A percentile compares a stretch with the other conserved stretches of the same genome.
phyloP scores from a whole-genome alignment of 352 stramenopile genomes.

The Pythium aquatile region DNA sequence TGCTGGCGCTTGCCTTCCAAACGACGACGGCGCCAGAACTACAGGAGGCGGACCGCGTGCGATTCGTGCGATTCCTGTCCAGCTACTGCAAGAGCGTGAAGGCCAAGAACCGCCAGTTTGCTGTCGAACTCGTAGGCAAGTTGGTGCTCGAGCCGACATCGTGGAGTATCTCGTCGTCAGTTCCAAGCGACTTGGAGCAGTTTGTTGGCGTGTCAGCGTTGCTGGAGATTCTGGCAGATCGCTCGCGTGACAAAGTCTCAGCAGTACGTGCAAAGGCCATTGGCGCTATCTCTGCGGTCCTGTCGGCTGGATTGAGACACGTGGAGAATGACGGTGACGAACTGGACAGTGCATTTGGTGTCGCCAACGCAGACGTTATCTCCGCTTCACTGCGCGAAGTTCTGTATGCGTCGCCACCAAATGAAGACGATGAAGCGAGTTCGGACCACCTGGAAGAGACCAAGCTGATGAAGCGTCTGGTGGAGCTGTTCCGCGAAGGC shows the following conservation, averaged over 20 bases:
- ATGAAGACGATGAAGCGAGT: slow-evolving; percentile 9
- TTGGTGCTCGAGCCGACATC: slow-evolving; percentile 58
- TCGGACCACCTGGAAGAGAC: slow-evolving; percentile 49
- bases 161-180: slow-evolving; percentile 30
- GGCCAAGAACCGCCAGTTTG: slow-evolving; percentile 79
- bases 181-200: slow-evolving; percentile 32
- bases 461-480: slow-evolving; percentile 58
- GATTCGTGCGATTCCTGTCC: slow-evolving; percentile 60
- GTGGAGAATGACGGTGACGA: slow-evolving; percentile 28
- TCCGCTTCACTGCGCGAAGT: slow-evolving; percentile 46
- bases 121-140: slow-evolving; percentile 68
- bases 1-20: slow-evolving; percentile 56
- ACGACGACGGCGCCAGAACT: slow-evolving; percentile 38
- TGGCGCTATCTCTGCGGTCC: slow-evolving; percentile 59
- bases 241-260: slow-evolving; percentile 77
- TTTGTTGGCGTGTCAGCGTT: slow-evolving; percentile 58
- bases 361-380: slow-evolving; percentile 35
- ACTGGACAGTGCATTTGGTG: not conserved
- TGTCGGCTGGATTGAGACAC: slow-evolving; percentile 47
- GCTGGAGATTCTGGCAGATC: slow-evolving; percentile 68
- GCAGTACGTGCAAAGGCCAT: slow-evolving; percentile 81
- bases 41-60: slow-evolving; percentile 52
- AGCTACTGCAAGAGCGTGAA: slow-evolving; percentile 78
- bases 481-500: slow-evolving; percentile 73
- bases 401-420: slow-evolving; percentile 36